A percentile compares a stretch with the other conserved stretches of the same genome.
phyloP scores from a whole-genome alignment of 768 basidiomycete genomes.

The Cystofilobasidium ferigula region DNA sequence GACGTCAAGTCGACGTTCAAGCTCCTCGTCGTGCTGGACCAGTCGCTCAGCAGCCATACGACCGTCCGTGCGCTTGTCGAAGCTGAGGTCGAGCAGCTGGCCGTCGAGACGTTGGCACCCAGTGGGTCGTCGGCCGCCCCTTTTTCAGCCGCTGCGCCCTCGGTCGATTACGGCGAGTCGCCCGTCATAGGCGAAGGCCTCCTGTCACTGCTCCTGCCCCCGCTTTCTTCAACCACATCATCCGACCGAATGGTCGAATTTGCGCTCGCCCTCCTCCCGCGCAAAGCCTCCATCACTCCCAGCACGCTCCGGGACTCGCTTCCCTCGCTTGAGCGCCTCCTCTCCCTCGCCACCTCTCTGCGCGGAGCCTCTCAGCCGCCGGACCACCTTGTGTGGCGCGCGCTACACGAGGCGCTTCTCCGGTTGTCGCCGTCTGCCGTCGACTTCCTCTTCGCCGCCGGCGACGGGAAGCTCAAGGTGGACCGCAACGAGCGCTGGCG shows the following conservation, averaged over 20 bases:
- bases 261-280: constrained; percentile 1
- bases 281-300: not conserved
- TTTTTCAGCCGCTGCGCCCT: constrained; percentile 23
- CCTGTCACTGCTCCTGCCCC: constrained; percentile 17
- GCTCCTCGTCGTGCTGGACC: constrained; percentile 32
- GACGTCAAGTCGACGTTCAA: constrained; percentile 34
- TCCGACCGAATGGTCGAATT: not conserved
- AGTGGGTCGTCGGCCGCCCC: constrained; percentile 25
- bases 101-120: not conserved
- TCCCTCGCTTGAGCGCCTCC: constrained; percentile 16
- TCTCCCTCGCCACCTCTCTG: constrained; percentile 4
- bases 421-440: not conserved
- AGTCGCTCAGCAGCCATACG: constrained; percentile 24
- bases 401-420: not conserved
- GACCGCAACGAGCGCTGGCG: constrained; percentile 19
- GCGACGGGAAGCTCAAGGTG: not conserved
- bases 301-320: not conserved
- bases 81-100: not conserved
- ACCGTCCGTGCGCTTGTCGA: constrained; percentile 27
- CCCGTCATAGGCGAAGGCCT: constrained; percentile 28
- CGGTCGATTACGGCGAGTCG: constrained; percentile 22
- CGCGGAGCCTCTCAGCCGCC: not conserved
- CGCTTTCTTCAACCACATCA: not conserved
- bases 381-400: not conserved
- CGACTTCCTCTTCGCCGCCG: not conserved